Conservation (phyloP, 441 rosid genomes). For the Adansonia grandidieri region DNA sequence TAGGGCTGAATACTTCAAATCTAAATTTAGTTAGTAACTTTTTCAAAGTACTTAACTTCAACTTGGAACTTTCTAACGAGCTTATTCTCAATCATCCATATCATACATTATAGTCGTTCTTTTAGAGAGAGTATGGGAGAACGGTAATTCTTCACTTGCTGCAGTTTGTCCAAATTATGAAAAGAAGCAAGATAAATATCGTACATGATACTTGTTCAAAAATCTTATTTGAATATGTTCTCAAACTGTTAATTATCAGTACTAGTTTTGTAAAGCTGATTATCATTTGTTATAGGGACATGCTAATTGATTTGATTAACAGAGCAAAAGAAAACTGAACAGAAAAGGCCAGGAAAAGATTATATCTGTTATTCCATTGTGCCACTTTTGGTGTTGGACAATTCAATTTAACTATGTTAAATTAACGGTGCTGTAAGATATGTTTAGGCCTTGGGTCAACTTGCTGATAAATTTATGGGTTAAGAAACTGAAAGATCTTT, state of each 20-base stretch:
- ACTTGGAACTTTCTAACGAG: background rate
- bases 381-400: background rate
- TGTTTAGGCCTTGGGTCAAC: constrained; percentile 4
- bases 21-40: background rate
- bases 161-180: background rate
- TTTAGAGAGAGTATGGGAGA: background rate
- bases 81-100: background rate
- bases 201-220: background rate
- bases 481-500: background rate
- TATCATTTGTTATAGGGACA: background rate
- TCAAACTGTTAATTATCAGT: background rate
- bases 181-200: background rate
- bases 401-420: background rate
- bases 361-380: background rate
- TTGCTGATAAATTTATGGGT: constrained; percentile 1
- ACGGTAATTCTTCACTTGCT: background rate
- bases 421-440: background rate
- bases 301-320: background rate
- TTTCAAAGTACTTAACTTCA: background rate
- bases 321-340: background rate
- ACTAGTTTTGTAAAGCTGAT: background rate
- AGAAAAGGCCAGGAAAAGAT: background rate
- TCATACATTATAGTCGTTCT: background rate
- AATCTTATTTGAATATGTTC: background rate
- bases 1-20: background rate